Base-by-base conservation (phyloP, 257 asterid species). In the Jasminum sambac region DNA sequence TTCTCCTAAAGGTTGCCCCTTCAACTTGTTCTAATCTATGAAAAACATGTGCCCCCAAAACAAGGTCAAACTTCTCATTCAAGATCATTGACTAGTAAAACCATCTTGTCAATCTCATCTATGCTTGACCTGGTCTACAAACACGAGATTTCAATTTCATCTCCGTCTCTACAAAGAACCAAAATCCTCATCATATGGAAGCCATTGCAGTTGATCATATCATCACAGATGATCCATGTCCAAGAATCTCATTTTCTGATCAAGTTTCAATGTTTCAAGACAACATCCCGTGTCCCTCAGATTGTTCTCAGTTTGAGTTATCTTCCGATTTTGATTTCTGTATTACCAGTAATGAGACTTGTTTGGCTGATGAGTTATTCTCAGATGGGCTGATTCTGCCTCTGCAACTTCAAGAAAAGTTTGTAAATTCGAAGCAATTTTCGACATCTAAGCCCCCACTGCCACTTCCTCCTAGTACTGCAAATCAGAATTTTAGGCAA, bases 331-430 rank as follows among this genome's bases (percentile, higher is more conserved):
- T 84, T 30, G 79, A 81, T 73, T 84, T 84, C 80, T 80, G 88
- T 60, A 72, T 64, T 61, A 71, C 69, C 71, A 64, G 14, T 40
- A 69, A 25, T 40, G 83, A 81, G 70, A 68, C 76, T 44, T 75
- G 82, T 64, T 73, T 85, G 8, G 88, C 88, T 12, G 88, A 84
- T 71, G 86, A 84, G 63, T 79, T 84, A 8, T 84, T 84, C 77
- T 84, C 78, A 5, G 80, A 71, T 68, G 88, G 88, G 63, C 23
- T 73, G 24, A 84, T 84, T n/a, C 80, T 73, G 11, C 81, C 88
- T 21, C 70, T 80, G 69, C 83, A 79, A 34, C 70, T 83, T 60
- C 78, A 78, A 76, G 77, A 81, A 37, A 84, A 72, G 74, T 80
- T 67, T 26, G 84, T 73, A 8, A 44, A 73, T 37, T 67, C 81